Base-by-base conservation (phyloP, 495 filamentous ascomycete genomes). In the Trichocladium uniseriatum region DNA sequence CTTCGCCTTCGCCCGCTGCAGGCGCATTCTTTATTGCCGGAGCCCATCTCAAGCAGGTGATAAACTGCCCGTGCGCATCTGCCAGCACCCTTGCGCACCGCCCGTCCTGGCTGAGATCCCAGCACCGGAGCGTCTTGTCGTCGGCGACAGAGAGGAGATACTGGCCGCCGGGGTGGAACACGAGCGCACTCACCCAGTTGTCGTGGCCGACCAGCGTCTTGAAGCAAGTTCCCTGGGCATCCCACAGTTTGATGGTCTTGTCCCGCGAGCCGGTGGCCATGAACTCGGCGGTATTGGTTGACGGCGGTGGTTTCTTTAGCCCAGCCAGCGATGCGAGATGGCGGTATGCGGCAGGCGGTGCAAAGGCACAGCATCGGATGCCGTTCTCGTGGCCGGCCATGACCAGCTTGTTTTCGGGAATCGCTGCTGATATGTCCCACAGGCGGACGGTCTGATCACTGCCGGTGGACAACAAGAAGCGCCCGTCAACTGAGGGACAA, bases 141-240 rank as follows among this genome's bases (percentile, higher is more conserved):
- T 98, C 92, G 16, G 83, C 72, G 5, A 84, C 86, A 24, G 81
- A 87, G 11, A 98, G 67, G 1, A 98, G 74, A 55, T 91, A 97
- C 66, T 91, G 94, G 1, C 92, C 92, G 3, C 87, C 89, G 0
- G 92, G 92, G 56, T 98, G 92, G 63, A 94, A 98, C 15, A 87
- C 81, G 11, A 97, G 57, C 3, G 73, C 85, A 9, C 88, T 79
- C 2, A 98, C 84, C 92, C 92, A 98, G 63, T 95, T 98, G 63
- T 98, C 92, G 59, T 98, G 92, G 5, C 92, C 92, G 1, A 82
- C 64, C 6, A 97, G 74, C 4, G 84, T 94, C 65, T 88, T 95
- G 57, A 98, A 81, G 38, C 87, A 73, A 13, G 82, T 85, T 5
- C 92, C 91, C 37, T 88, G 76, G 6, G 80, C 74, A 62, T 95